Evolutionary conservation across 768 basidiomycete genomes (phyloP).

Genomic region (Leccinum obscurum): DNA sequence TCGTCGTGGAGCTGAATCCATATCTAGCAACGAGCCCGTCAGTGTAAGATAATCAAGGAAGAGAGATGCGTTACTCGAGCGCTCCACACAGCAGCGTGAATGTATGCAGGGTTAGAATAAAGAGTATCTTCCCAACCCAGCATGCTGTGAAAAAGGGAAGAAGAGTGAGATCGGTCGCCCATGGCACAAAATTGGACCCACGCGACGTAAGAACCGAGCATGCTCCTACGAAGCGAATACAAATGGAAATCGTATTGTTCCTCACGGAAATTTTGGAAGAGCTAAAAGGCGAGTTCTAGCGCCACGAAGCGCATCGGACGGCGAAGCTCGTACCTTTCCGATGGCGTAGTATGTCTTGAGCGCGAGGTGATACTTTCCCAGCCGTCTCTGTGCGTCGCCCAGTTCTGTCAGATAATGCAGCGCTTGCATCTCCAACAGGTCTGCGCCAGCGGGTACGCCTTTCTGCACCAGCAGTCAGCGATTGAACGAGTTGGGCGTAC

Average conservation of each 20-base stretch:
- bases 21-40: conserved; percentile 49
- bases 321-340: conserved; percentile 53
- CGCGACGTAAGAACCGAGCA: conserved; percentile 83
- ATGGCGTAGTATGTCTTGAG: conserved; percentile 83
- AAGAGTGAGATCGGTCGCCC: conserved; percentile 6
- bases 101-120: conserved; percentile 74
- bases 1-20: conserved; percentile 72
- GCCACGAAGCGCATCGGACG: conserved; percentile 1
- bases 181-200: conserved; percentile 40
- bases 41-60: conserved; percentile 13
- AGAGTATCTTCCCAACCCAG: conserved; percentile 81
- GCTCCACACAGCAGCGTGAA: conserved; percentile 69
- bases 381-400: conserved; percentile 65
- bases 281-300: conserved; percentile 38
- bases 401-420: conserved; percentile 83
- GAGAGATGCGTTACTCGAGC: conserved; percentile 50
- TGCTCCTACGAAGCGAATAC: conserved; percentile 89
- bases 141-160: conserved; percentile 46
- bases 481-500: background rate
- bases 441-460: conserved; percentile 76
- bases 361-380: conserved; percentile 71
- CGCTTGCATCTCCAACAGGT: conserved; percentile 96
- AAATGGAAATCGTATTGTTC: conserved; percentile 99
- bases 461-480: conserved; percentile 56
- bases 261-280: conserved; percentile 86